Evolutionary conservation across 176 grass and related monocot genomes (phyloP).

Genomic region (Rhynchospora tenuis): DNA sequence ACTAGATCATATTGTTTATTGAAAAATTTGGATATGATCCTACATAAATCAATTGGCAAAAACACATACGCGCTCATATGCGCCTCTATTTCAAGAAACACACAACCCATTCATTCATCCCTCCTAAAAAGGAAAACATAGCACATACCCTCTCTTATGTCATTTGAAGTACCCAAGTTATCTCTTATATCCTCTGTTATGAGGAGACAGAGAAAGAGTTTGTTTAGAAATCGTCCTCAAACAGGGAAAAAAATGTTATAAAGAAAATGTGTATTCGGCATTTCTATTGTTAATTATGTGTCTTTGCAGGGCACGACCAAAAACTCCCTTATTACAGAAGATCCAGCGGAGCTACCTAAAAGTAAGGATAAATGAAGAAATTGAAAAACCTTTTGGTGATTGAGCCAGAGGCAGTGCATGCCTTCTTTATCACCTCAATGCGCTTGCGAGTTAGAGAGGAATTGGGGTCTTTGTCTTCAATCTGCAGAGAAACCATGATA

Average conservation of each 20-base stretch:
- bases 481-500: slow-evolving; percentile 19
- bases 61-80: not conserved
- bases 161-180: not conserved
- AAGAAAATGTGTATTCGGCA: not conserved
- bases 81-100: not conserved
- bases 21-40: not conserved
- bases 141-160: not conserved
- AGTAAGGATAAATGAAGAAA: slow-evolving; percentile 15
- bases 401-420: slow-evolving; percentile 58
- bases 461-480: slow-evolving; percentile 62
- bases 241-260: not conserved
- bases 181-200: not conserved
- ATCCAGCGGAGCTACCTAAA: not conserved
- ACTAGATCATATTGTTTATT: not conserved
- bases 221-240: not conserved
- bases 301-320: not conserved
- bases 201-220: not conserved
- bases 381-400: slow-evolving; percentile 64
- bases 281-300: not conserved
- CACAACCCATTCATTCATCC: not conserved
- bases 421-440: slow-evolving; percentile 55
- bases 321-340: not conserved
- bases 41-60: not conserved
- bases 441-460: slow-evolving; percentile 45
- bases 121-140: not conserved